Evolutionary conservation across 208 protist genomes (phyloP), one percentile per base, ranked within the genome.

Genomic region (Balamuthia mandrillaris): DNA sequence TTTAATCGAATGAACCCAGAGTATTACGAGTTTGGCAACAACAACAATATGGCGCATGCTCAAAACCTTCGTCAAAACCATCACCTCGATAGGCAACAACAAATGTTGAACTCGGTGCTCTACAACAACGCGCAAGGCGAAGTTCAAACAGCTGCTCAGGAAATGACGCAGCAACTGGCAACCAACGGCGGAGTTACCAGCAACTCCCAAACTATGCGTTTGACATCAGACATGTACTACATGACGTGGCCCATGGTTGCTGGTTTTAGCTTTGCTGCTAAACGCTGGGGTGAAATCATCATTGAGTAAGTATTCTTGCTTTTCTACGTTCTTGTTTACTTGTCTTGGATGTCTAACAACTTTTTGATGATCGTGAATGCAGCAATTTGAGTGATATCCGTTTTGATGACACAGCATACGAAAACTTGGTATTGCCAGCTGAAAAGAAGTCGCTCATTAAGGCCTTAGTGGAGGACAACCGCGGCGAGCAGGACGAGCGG

Each of bases 1-100:
- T 83, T 83, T 54, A 83, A 83, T 41, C 49, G 75, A 16, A 83
- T 83, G 75, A 83, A 83, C 35, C 75, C 75, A 29, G 75, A 83
- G 27, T 83, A 66, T 37, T 68, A 37, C 4, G 75, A 83, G 75
- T 83, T 83, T 47, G 75, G 75, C 5, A 66, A n/a, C n/a, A n/a
- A n/a, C n/a, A n/a, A n/a, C n/a, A n/a, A n/a, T n/a, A n/a, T n/a
- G n/a, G n/a, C n/a, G n/a, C n/a, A n/a, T n/a, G n/a, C n/a, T n/a
- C n/a, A n/a, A n/a, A n/a, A n/a, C n/a, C n/a, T n/a, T n/a, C n/a
- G n/a, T n/a, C n/a, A n/a, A n/a, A n/a, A n/a, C n/a, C n/a, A n/a
- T n/a, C n/a, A n/a, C n/a, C n/a, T n/a, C n/a, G n/a, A n/a, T n/a
- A n/a, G n/a, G n/a, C n/a, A n/a, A n/a, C n/a, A n/a, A n/a, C n/a